A percentile compares a stretch with the other conserved stretches of the same genome.
Conservation (phyloP, 2,329 filamentous ascomycete genomes). For the Bipolaris bicolor region DNA sequence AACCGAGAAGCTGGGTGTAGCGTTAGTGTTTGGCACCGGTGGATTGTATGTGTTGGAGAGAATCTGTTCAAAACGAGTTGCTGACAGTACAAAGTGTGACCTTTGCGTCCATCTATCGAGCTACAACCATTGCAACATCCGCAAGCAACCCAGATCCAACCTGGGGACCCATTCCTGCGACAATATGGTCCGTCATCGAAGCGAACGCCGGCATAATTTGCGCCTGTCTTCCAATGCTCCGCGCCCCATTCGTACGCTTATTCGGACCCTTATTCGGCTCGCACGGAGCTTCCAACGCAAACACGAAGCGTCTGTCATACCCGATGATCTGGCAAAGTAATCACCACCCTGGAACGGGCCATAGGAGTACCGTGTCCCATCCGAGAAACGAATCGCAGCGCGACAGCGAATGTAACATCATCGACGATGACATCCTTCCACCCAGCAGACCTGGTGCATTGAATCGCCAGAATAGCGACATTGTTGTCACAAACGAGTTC, state of each 20-base stretch:
- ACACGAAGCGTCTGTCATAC: slow-evolving; percentile 20
- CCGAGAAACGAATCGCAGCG: slow-evolving; percentile 17
- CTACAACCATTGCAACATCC: slow-evolving; percentile 32
- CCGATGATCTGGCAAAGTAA: slow-evolving; percentile 21
- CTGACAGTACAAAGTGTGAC: slow-evolving; percentile 26
- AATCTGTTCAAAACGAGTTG: neutral
- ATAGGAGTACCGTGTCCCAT: slow-evolving; percentile 14
- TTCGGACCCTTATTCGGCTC: slow-evolving; percentile 30
- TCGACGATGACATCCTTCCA: slow-evolving; percentile 2
- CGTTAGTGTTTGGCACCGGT: slow-evolving; percentile 31
- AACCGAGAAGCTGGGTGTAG: slow-evolving; percentile 30
- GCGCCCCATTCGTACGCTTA: slow-evolving; percentile 28
- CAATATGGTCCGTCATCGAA: slow-evolving; percentile 34
- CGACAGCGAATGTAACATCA: slow-evolving; percentile 27
- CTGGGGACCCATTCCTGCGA: slow-evolving; percentile 32
- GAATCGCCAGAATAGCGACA: slow-evolving; percentile 21
- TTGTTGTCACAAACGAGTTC: slow-evolving; percentile 32
- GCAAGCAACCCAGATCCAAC: slow-evolving; percentile 31
- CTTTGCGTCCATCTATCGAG: slow-evolving; percentile 33
- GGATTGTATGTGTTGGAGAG: slow-evolving; percentile 22
- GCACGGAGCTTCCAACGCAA: slow-evolving; percentile 3
- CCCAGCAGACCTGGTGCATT: slow-evolving; percentile 1
- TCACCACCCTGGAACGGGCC: slow-evolving; percentile 8
- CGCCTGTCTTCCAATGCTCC: slow-evolving; percentile 32
- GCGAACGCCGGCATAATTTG: slow-evolving; percentile 35